Base-by-base conservation (phyloP, 2,329 filamentous ascomycete species). In the Sclerotinia borealis region DNA sequence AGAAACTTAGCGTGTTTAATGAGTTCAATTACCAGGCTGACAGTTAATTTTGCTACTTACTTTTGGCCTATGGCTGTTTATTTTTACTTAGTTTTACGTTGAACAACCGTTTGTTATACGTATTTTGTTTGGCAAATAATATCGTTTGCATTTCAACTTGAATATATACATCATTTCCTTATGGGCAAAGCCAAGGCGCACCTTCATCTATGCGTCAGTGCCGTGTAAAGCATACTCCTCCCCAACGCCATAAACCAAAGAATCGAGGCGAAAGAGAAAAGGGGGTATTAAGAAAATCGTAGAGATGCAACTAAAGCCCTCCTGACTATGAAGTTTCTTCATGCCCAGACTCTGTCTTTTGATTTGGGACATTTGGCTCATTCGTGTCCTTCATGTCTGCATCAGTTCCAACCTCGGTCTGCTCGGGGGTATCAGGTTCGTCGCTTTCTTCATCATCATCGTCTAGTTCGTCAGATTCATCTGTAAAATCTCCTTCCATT, bases 391-490 rank as follows among this genome's bases (percentile, higher is more conserved):
- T 72, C 72, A 74, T 62, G 71, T 56, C 67, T 31, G 62, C 52
- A 55, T 72, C 69, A 50, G 68, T 69, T 29, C 59, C 62, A 45
- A 39, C 60, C 15, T 65, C 62, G 31, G 59, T 54, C 27, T 63
- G 59, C 29, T 59, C 76, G 74, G 31, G 73, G 4, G 73, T 73
- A 6, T 72, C 72, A 2, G 75, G 73, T 5, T 70, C 73, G 6
- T 72, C 73, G 15, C 71, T 73, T 31, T 73, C 74, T 22, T 71
- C 73, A 45, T 66, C 66, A 19, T 62, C 60, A 11, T 62, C 60
- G 6, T 48, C 50, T n/a, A 55, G 58, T 27, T 49, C 60, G 15
- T 62, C 50, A 11, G 22, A 36, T 3, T 65, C 65, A 13, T 68
- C 66, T 49, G 66, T 51, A 25, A 60, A 56, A 31, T 41, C 66